Percentiles rank a stretch among this genome's conserved stretches.
These are phyloP conservation scores for Boletus insuetus DNA, from an alignment of 768 basidiomycete species.

Conservation along the genomic window DNA sequence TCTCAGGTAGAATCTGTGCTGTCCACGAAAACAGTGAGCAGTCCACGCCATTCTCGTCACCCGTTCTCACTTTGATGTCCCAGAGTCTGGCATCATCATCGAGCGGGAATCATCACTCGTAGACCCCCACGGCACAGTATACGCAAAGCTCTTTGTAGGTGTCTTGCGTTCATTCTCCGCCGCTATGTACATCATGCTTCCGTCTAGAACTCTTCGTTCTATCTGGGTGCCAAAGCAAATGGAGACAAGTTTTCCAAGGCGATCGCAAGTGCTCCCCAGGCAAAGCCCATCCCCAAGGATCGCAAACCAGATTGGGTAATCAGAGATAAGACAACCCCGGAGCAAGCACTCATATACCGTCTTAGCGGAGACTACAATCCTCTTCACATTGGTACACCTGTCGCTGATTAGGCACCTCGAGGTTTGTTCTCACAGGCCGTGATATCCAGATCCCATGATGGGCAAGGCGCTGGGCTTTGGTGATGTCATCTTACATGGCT, in stretches of 20 bases:
- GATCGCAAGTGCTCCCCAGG: slow-evolving; percentile 58
- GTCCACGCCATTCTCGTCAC: neutral
- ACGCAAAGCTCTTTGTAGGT: slow-evolving; percentile 62
- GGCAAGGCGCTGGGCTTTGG: slow-evolving; percentile 78
- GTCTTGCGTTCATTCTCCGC: neutral
- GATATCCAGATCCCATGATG: slow-evolving; percentile 59
- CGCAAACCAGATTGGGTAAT: slow-evolving; percentile 60
- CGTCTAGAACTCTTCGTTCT: slow-evolving; percentile 59
- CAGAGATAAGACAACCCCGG: slow-evolving; percentile 57
- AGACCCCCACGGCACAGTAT: slow-evolving; percentile 55
- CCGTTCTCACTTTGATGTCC: neutral
- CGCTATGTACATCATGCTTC: neutral
- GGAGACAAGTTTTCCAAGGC: slow-evolving; percentile 60
- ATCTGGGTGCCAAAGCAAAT: slow-evolving; percentile 63
- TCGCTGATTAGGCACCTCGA: neutral
- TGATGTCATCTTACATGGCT: slow-evolving; percentile 81
- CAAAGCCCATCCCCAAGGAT: slow-evolving; percentile 59
- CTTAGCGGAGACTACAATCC: slow-evolving; percentile 81
- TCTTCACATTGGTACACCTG: slow-evolving; percentile 59
- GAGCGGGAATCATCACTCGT: slow-evolving; percentile 63
- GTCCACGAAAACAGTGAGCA: slow-evolving; percentile 79
- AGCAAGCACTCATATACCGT: slow-evolving; percentile 70
- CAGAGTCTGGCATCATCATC: slow-evolving; percentile 74
- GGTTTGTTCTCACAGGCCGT: neutral
- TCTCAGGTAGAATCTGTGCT: slow-evolving; percentile 61